Evolutionary conservation across 345 rosid species (phyloP).

Genomic region (Camelina laxa): DNA sequence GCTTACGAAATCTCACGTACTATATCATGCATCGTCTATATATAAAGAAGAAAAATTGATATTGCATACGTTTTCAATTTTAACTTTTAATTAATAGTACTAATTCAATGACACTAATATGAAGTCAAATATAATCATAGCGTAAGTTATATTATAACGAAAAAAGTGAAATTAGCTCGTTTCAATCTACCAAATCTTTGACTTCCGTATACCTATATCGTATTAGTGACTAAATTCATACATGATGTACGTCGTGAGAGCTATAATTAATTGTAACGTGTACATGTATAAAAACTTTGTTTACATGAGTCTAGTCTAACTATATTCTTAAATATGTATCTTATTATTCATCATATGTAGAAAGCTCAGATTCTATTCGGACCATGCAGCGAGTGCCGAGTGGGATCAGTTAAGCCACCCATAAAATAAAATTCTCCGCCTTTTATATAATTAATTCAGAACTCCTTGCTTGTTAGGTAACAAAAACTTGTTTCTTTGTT

Average conservation of each 20-base stretch:
- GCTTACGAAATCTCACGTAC: background rate
- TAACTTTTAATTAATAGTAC: background rate
- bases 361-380: conserved; percentile 16
- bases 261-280: background rate
- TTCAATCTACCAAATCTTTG: conserved; percentile 28
- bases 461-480: conserved; percentile 23
- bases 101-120: background rate
- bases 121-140: background rate
- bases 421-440: background rate
- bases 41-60: background rate
- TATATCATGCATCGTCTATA: background rate
- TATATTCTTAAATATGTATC: background rate
- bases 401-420: conserved; percentile 33
- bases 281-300: background rate
- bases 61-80: background rate
- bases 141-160: background rate
- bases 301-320: conserved; percentile 13
- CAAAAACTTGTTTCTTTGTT: conserved; percentile 23
- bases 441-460: background rate
- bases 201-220: conserved; percentile 2
- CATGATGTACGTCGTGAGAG: background rate
- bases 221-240: conserved; percentile 15
- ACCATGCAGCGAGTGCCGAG: conserved; percentile 7
- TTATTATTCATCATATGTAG: background rate
- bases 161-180: background rate